A percentile compares a stretch with the other conserved stretches of the same genome.
These are phyloP conservation scores for Ballota nigra DNA, from an alignment of 257 asterid genomes.

Conservation along the genomic window DNA sequence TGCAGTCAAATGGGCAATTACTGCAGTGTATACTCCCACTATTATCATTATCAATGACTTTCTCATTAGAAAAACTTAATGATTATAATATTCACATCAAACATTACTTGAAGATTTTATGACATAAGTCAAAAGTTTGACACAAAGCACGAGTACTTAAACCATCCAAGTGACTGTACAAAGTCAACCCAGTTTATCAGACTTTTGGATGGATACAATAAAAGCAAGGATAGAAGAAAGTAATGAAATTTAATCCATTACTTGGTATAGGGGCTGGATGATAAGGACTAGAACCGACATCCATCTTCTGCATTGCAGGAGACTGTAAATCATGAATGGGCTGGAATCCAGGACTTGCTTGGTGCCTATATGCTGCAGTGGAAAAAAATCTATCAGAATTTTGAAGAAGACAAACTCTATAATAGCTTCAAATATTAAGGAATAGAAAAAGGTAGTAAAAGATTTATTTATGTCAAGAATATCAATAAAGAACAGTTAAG, in stretches of 20 bases:
- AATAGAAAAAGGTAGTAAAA: background rate
- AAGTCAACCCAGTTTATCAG: slow-evolving; percentile 4
- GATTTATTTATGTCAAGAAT: background rate
- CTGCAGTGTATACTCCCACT: background rate
- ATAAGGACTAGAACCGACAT: slow-evolving; percentile 41
- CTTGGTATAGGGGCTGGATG: slow-evolving; percentile 38
- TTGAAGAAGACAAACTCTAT: slow-evolving; percentile 4
- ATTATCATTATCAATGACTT: background rate
- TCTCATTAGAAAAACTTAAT: background rate
- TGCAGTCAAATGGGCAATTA: background rate
- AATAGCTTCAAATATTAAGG: slow-evolving; percentile 6
- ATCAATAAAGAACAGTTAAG: background rate
- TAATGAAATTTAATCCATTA: slow-evolving; percentile 25
- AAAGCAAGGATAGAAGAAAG: background rate
- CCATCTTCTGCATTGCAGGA: slow-evolving; percentile 27
- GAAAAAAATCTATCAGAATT: slow-evolving; percentile 19
- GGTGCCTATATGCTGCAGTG: slow-evolving; percentile 65
- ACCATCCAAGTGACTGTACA: slow-evolving; percentile 6
- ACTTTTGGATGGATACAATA: background rate
- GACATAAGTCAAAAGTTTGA: background rate
- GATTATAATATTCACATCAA: slow-evolving; percentile 4
- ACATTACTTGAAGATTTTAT: background rate
- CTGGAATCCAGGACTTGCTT: slow-evolving; percentile 58
- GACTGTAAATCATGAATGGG: slow-evolving; percentile 41
- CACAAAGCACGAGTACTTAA: background rate